These are phyloP conservation scores for Talaromyces sp. DNA, from an alignment of 2,329 filamentous ascomycete species.

Conservation along the genomic window DNA sequence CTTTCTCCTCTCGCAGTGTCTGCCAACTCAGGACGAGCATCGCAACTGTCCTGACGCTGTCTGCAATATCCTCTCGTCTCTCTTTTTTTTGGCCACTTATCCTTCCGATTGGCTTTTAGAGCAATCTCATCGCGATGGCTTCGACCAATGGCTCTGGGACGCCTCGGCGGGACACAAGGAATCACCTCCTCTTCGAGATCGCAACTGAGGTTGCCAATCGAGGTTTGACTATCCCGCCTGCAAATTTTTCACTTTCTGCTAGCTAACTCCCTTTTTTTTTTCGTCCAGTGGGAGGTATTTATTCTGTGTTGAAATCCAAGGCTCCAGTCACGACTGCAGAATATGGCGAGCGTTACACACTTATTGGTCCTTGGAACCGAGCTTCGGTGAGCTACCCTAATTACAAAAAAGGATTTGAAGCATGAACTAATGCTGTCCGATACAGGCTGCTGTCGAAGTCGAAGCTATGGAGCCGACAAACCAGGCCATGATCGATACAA, in stretches of 20 bases:
- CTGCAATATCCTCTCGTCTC: constrained; percentile 4
- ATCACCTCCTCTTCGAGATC: constrained; percentile 94
- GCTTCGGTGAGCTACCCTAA: constrained; percentile 63
- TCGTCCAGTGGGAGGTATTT: constrained; percentile 83
- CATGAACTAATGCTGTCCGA: background rate
- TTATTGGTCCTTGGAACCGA: constrained; percentile 91
- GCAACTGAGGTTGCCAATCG: constrained; percentile 96
- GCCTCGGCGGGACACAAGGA: constrained; percentile 71
- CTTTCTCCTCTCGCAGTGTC: constrained; percentile 6
- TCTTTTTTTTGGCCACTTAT: background rate
- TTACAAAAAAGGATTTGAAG: background rate
- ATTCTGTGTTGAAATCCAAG: constrained; percentile 98
- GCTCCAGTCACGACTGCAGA: constrained; percentile 95
- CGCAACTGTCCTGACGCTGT: background rate
- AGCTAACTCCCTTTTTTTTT: constrained; percentile 16
- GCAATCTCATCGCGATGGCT: constrained; percentile 53
- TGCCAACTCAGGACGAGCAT: background rate
- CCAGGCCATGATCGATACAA: constrained; percentile 74
- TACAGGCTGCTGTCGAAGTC: constrained; percentile 90
- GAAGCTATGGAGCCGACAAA: constrained; percentile 85
- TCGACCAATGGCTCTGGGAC: constrained; percentile 69
- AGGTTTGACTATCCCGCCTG: constrained; percentile 51
- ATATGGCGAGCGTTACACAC: constrained; percentile 95
- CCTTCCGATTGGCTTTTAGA: background rate
- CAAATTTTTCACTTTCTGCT: background rate